Evolutionary conservation across 2,329 filamentous ascomycete genomes (phyloP).

Genomic region (Penicillium sp.): DNA sequence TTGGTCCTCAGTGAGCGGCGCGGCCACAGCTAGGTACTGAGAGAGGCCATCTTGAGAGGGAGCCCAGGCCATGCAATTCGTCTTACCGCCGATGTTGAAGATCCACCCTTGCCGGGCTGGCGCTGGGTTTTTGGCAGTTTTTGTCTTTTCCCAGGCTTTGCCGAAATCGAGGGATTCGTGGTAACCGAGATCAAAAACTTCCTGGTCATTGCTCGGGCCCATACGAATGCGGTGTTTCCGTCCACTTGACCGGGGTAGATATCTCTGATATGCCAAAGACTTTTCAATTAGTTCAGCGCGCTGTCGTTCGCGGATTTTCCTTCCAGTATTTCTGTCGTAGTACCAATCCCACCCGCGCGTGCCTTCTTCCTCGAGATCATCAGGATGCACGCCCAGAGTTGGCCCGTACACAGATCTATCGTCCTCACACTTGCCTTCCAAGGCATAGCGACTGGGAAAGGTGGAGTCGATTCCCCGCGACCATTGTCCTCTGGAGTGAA

Average conservation of each 20-base stretch:
- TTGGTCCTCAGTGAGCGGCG: conserved; percentile 41
- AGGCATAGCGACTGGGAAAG: conserved; percentile 50
- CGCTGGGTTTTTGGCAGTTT: conserved; percentile 9
- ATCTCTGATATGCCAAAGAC: conserved; percentile 40
- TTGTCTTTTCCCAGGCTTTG: conserved; percentile 42
- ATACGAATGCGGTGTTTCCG: conserved; percentile 50
- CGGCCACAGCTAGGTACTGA: conserved; percentile 59
- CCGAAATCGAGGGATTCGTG: conserved; percentile 48
- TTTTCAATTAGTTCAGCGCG: conserved; percentile 34
- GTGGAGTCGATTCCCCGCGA: conserved; percentile 46
- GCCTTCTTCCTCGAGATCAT: conserved; percentile 47
- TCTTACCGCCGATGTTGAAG: conserved; percentile 56
- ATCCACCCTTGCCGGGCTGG: conserved; percentile 53
- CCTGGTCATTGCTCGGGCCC: conserved; percentile 51
- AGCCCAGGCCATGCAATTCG: conserved; percentile 54
- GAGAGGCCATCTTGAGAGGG: conserved; percentile 45
- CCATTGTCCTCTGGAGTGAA: conserved; percentile 56
- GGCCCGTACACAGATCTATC: conserved; percentile 41
- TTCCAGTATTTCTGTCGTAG: conserved; percentile 41
- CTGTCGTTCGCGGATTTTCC: conserved; percentile 47
- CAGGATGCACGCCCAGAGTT: conserved; percentile 47
- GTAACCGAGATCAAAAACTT: conserved; percentile 43
- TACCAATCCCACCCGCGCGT: conserved; percentile 57
- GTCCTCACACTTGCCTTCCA: conserved; percentile 31
- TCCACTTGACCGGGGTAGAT: conserved; percentile 40